Base-by-base conservation (phyloP, 768 basidiomycete genomes). In the Psilocybe cubensis region DNA sequence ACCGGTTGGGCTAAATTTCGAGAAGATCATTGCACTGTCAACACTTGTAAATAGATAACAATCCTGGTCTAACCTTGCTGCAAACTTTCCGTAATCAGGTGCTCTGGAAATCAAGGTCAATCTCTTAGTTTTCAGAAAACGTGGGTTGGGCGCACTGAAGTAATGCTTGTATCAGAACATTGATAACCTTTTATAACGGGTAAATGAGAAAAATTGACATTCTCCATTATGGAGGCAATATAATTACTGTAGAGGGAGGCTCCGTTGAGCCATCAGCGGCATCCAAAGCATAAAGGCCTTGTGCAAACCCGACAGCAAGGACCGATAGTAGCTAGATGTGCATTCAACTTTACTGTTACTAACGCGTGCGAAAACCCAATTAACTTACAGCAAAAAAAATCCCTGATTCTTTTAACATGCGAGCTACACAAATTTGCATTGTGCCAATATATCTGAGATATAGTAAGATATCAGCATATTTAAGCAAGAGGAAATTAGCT, bases 331-430 rank as follows among this genome's bases (percentile, higher is more conserved):
- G 75, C 92, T 94, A n/a, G 62, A 2, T 41, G 59, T 38, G 14
- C 35, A 9, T 14, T 54, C 41, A 54, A 23, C 5, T 48, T 40
- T 14, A 48, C 7, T 27, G 29, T 29, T 47, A 31, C 31, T 21
- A 31, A 20, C 12, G 12, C 18, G 49, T n/a, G n/a, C n/a, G 33
- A 2, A 51, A 67, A 80, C 79, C 20, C 25, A 29, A 4, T 20
- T 9, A 10, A 72, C 81, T 35, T 63, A 96, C 90, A 50, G 90
- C 90, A 72, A 96, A 94, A 76, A 96, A 96, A 46, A 97, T 87
- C 3, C 92, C 88, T 18, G 93, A 95, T 72, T 98, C 94, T 67
- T 90, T 88, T 60, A 98, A 73, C 95, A 98, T 98, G 11, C 94
- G 82, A 18, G 92, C 86, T 1, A 96, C 86, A 59, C 95, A 96